Evolutionary conservation across 129 eudicot species (phyloP), one percentile per base, ranked within the genome.

Genomic region (Calendula officinalis): DNA sequence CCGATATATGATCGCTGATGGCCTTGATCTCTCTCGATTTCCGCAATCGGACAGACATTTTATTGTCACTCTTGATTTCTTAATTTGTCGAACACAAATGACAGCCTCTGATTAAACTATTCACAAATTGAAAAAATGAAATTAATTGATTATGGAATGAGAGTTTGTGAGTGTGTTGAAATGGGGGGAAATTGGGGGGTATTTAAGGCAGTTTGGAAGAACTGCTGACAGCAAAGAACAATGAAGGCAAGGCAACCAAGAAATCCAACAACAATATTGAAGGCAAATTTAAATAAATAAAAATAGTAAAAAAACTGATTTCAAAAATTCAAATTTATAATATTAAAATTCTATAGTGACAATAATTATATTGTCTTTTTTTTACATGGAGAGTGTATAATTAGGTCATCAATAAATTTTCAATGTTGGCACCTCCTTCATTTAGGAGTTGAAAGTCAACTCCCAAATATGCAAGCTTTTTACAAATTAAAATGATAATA

Each of bases 181-280:
- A 13, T n/a, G n/a, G 3, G 17, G 7, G 47, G 35, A 35, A 65
- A 58, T 46, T 27, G 16, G 33, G 60, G 60, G 78, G 67, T 65
- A 72, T 74, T 66, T 73, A 65, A 38, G 61, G 67, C 13, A 34
- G 65, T 67, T 65, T 1, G 47, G 30, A 57, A n/a, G 67, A 74
- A 66, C 78, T 47, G 73, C 67, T 74, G 78, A 67, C 78, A 74
- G 65, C 71, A 73, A 57, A 64, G n/a, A n/a, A n/a, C n/a, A n/a
- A n/a, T n/a, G n/a, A n/a, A n/a, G n/a, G n/a, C 36, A 71, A 65
- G 72, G 72, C 72, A 65, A 38, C 55, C 72, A 27, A 73, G 27
- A 65, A 73, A 55, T 6, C 71, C 55, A 64, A 46, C n/a, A n/a
- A n/a, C 69, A 63, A 39, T 7, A 39, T 50, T 61, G 46, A 41